A percentile compares a stretch with the other conserved stretches of the same genome.
Evolutionary conservation across 805 yeast genomes (phyloP).

Genomic region (Candida ponderosae): DNA sequence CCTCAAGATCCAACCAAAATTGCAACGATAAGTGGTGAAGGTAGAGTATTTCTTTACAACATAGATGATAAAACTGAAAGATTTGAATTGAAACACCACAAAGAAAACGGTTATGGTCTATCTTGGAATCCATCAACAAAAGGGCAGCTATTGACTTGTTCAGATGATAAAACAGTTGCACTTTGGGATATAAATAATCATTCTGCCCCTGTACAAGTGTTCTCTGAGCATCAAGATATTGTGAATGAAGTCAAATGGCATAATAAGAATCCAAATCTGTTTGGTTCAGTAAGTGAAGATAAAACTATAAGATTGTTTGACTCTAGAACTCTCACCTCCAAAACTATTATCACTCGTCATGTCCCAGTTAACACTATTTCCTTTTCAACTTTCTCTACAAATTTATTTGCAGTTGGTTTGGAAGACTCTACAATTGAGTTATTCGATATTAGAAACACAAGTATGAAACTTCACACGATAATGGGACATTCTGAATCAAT

Average conservation of each 20-base stretch:
- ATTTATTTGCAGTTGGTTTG: constrained; percentile 63
- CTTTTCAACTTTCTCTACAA: constrained; percentile 52
- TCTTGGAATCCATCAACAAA: constrained; percentile 47
- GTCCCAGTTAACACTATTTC: constrained; percentile 53
- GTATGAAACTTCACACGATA: constrained; percentile 54
- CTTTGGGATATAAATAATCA: constrained; percentile 42
- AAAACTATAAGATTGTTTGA: constrained; percentile 48
- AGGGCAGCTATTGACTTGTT: constrained; percentile 48
- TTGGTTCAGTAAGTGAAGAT: constrained; percentile 76
- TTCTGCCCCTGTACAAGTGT: constrained; percentile 22
- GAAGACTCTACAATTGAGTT: constrained; percentile 58
- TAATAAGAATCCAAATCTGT: constrained; percentile 33
- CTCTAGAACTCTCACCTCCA: constrained; percentile 27
- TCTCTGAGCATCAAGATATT: constrained; percentile 41
- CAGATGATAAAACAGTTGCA: constrained; percentile 62
- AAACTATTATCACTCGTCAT: constrained; percentile 20
- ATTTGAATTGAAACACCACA: constrained; percentile 38
- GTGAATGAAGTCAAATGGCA: constrained; percentile 80
- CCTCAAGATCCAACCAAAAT: constrained; percentile 50
- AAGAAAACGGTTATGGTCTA: constrained; percentile 67
- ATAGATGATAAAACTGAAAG: constrained; percentile 20
- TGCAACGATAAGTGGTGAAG: constrained; percentile 63
- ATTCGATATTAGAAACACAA: constrained; percentile 50
- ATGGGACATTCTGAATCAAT: constrained; percentile 74
- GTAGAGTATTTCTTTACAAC: constrained; percentile 49